These are phyloP conservation scores for Fagus sylvatica DNA, from an alignment of 306 rosid genomes.

Conservation along the genomic window DNA sequence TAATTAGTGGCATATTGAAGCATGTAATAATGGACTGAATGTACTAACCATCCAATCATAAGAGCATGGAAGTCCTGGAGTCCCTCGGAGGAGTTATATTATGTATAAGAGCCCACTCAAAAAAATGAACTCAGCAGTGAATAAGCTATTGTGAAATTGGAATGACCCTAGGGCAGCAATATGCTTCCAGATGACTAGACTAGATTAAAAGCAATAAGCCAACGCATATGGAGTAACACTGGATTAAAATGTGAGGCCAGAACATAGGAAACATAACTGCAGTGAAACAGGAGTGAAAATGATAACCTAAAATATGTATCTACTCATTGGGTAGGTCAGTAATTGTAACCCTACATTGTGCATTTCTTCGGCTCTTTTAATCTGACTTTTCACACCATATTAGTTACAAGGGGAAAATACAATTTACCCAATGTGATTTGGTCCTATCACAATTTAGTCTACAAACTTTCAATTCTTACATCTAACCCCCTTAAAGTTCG, in stretches of 20 bases:
- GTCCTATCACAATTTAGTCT: too few relatives aligned
- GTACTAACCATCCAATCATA: not conserved
- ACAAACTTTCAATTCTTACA: too few relatives aligned
- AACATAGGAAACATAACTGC: not conserved
- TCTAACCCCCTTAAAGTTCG: too few relatives aligned
- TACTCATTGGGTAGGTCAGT: not conserved
- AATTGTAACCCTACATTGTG: not conserved
- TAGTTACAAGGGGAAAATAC: too few relatives aligned
- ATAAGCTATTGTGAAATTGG: not conserved
- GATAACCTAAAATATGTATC: not conserved
- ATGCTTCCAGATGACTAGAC: not conserved
- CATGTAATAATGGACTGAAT: not conserved
- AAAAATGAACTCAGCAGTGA: not conserved
- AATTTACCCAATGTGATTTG: too few relatives aligned
- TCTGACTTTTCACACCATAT: not conserved
- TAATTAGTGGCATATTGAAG: not conserved
- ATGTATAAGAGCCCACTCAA: not conserved
- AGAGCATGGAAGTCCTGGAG: not conserved
- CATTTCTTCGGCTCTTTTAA: not conserved
- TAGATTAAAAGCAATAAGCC: not conserved
- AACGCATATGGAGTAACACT: not conserved
- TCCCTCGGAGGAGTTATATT: not conserved
- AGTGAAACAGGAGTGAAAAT: not conserved
- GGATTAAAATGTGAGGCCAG: not conserved
- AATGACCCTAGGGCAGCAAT: not conserved